Evolutionary conservation across 1,284 basidiomycete genomes (phyloP), one percentile per base, ranked within the genome.

Genomic region (Cutaneotrichosporon spelunceum): DNA sequence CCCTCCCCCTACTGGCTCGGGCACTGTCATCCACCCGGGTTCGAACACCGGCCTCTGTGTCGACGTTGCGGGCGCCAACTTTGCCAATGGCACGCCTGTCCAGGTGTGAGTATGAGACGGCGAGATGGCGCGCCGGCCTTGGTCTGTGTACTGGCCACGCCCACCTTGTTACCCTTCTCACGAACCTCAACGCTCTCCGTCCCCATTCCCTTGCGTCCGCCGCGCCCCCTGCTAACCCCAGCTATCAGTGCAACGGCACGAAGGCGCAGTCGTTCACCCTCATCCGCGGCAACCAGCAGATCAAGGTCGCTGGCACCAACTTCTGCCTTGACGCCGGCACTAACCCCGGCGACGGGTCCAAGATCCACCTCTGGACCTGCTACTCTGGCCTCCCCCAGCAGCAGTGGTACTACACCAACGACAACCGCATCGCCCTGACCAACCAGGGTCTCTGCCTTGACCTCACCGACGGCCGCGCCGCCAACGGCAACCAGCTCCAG

Each of bases 271-370:
- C 59, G 36, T 64, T 52, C n/a, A 47, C 52, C 54, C 47, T 63
- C 59, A 53, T 55, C 34, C 54, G 48, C 45, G 59, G 53, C 55
- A 45, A 56, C 59, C 49, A 50, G 54, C 57, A 57, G 52, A 24
- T 69, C 58, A 57, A 64, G 54, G 63, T 72, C 55, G 57, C 61
- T 0, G 67, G 66, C 49, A 65, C 64, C 59, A 69, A 75, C 68
- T 72, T 65, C 59, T 75, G 73, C 61, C 64, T 72, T 30, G 72
- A 74, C 59, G 68, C 71, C n/a, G 66, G 67, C 33, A 47, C 45
- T 53, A 45, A 57, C 56, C 65, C 70, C 24, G 47, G 33, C 9
- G 57, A 66, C 54, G 68, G 67, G 36, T 59, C 58, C 53, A 59
- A 61, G 42, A 50, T 67, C 58, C 68, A 71, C 59, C 62, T 73